phyloP scores from a whole-genome alignment of 2,329 filamentous ascomycete genomes.

The Pestalotiopsis sp. region DNA sequence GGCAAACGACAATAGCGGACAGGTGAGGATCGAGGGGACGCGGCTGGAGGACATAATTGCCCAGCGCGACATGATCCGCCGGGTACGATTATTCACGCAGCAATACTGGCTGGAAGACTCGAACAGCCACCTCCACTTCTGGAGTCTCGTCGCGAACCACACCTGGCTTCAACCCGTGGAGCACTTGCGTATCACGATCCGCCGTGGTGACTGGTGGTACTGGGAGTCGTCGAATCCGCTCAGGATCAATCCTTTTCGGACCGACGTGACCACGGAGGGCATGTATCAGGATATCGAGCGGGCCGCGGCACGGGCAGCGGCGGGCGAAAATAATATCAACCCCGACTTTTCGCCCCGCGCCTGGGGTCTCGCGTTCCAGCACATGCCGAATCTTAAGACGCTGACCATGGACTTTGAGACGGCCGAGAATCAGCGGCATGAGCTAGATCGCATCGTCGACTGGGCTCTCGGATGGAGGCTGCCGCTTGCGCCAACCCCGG shows the following conservation, averaged over 20 bases:
- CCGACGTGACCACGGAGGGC: slow-evolving; percentile 1
- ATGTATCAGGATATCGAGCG: slow-evolving; percentile 22
- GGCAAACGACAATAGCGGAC: not conserved
- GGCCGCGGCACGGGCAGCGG: not conserved
- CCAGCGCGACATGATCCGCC: slow-evolving; percentile 19
- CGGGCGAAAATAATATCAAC: not conserved
- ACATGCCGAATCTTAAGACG: slow-evolving; percentile 21
- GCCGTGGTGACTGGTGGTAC: slow-evolving; percentile 37
- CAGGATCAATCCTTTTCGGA: slow-evolving; percentile 25
- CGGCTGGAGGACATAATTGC: slow-evolving; percentile 8
- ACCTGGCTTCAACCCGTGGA: slow-evolving; percentile 25
- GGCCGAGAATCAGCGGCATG: slow-evolving; percentile 17
- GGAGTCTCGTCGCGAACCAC: slow-evolving; percentile 4
- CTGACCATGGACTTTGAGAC: slow-evolving; percentile 28
- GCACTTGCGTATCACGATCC: slow-evolving; percentile 33
- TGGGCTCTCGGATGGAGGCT: slow-evolving; percentile 26
- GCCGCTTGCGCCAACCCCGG: slow-evolving; percentile 16
- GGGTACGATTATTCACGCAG: slow-evolving; percentile 21
- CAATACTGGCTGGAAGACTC: slow-evolving; percentile 28
- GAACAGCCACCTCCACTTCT: slow-evolving; percentile 9
- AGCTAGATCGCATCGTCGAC: slow-evolving; percentile 22
- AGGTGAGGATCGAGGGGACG: slow-evolving; percentile 15
- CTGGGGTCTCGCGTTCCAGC: slow-evolving; percentile 23
- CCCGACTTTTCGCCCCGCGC: slow-evolving; percentile 14
- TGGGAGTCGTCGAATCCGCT: slow-evolving; percentile 34